Evolutionary conservation across 805 yeast genomes (phyloP), one percentile per base, ranked within the genome.

Genomic region (Cyberlindnera maclurae): DNA sequence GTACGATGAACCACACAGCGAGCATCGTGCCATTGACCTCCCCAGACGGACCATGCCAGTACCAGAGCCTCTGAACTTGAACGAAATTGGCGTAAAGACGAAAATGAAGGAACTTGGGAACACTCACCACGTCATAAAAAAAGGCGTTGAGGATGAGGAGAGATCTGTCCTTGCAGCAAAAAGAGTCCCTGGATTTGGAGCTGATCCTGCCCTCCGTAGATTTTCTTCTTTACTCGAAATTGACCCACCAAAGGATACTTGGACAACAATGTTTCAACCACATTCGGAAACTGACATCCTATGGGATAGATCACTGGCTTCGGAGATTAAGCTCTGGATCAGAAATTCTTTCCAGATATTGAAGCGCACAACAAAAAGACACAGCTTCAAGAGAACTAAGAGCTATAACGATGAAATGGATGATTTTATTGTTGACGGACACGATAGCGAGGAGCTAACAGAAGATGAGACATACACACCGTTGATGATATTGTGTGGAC

Each of bases 401-500:
- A 47, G 41, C 24, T 53, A 41, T 28, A 32, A 34, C 8, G 54
- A 58, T 32, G 63, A 54, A 16, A 36, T 60, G 22, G 61, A 47
- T 41, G 59, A 56, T 28, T 66, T 65, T 38, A 59, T 67, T 15
- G 59, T 60, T 9, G 52, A 54, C 30, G 67, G 62, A 29, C 29
- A 34, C 12, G 45, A 29, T 13, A 42, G 41, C 15, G 52, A 43
- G 5, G 55, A 52, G 10, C 51, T 37, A 4, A 47, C 51, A 1
- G 53, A 50, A 12, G 54, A 47, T 17, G 58, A 54, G 22, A 62
- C 60, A 0, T 78, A 71, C 52, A 71, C 77, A 1, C 90, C 93
- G 0, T 54, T 83, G 3, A 59, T 82, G 54, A 73, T 85, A 11
- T 50, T 86, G 3, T 64, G 70, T 40, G 98, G 98, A 0, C 75